Evolutionary conservation across 306 rosid genomes (phyloP).

Genomic region (Pachyrhizus erosus): DNA sequence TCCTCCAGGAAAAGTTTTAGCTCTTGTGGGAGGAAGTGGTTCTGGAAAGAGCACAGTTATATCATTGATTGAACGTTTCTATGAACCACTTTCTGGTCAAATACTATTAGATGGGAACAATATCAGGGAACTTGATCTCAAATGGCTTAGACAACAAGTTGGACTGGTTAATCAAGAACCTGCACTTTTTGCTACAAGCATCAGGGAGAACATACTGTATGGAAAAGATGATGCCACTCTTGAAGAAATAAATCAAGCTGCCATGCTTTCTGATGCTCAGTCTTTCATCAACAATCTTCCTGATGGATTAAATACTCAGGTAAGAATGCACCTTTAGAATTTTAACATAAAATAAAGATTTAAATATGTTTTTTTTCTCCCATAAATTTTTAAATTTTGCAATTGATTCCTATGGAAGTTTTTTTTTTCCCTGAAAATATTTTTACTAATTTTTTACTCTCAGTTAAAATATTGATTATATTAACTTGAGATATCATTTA

Average conservation of each 20-base stretch:
- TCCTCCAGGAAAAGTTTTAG: conserved; percentile 79
- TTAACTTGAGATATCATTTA: too few relatives aligned
- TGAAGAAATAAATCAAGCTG: conserved; percentile 69
- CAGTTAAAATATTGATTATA: too few relatives aligned
- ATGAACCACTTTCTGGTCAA: conserved; percentile 83
- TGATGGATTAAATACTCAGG: conserved; percentile 89
- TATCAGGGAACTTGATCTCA: conserved; percentile 70
- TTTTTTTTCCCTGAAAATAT: too few relatives aligned
- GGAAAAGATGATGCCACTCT: conserved; percentile 82
- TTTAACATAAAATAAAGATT: neutral
- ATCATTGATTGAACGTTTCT: conserved; percentile 87
- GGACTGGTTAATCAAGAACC: conserved; percentile 95
- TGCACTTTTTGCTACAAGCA: conserved; percentile 87
- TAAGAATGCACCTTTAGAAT: conserved; percentile 22
- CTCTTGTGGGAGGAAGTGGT: conserved; percentile 95
- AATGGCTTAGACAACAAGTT: conserved; percentile 84
- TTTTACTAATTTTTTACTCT: too few relatives aligned
- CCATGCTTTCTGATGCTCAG: conserved; percentile 76
- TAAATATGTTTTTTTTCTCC: too few relatives aligned
- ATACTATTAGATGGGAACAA: conserved; percentile 66
- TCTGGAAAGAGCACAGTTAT: conserved; percentile 88
- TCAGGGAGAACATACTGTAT: conserved; percentile 81
- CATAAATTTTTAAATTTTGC: too few relatives aligned
- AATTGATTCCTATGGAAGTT: too few relatives aligned
- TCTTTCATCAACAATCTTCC: conserved; percentile 88